A percentile compares a stretch with the other conserved stretches of the same genome.
Conservation (phyloP, 1,284 basidiomycete species). For the Rhodotorula sp. region DNA sequence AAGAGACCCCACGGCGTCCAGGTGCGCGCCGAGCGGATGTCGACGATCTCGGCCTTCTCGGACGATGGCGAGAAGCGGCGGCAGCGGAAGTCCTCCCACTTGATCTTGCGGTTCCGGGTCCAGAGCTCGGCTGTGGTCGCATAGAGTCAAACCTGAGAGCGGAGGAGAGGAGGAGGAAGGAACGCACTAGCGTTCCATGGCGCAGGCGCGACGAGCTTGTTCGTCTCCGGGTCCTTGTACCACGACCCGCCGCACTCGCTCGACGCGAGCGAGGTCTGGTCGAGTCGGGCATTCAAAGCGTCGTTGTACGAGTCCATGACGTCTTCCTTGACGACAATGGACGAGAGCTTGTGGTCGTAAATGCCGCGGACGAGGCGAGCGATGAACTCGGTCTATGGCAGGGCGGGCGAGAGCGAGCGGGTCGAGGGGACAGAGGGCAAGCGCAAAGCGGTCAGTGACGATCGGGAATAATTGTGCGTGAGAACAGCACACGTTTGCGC, state of each 20-base stretch:
- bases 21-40: not conserved
- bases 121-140: constrained; percentile 28
- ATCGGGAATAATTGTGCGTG: rapidly evolving
- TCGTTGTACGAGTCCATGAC: constrained; percentile 24
- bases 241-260: constrained; percentile 17
- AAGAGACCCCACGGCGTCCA: constrained; percentile 22
- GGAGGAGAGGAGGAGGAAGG: not conserved
- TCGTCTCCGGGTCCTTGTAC: constrained; percentile 27
- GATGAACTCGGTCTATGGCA: constrained; percentile 33
- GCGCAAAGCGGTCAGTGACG: not conserved
- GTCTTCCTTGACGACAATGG: constrained; percentile 25
- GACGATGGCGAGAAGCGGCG: not conserved
- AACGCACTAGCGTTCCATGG: constrained; percentile 28
- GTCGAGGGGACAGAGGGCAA: no score
- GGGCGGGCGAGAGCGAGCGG: not conserved
- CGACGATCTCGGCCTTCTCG: not conserved
- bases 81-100: constrained; percentile 25
- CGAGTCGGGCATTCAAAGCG: constrained; percentile 9
- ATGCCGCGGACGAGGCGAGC: constrained; percentile 34
- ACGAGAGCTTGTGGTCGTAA: constrained; percentile 25
- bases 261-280: constrained; percentile 16
- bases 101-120: constrained; percentile 26
- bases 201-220: constrained; percentile 29
- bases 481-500: constrained; percentile 11
- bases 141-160: no score